A percentile compares a stretch with the other conserved stretches of the same genome.
These are phyloP conservation scores for Pulicaria dysenterica DNA, from an alignment of 129 eudicot genomes.

Conservation along the genomic window DNA sequence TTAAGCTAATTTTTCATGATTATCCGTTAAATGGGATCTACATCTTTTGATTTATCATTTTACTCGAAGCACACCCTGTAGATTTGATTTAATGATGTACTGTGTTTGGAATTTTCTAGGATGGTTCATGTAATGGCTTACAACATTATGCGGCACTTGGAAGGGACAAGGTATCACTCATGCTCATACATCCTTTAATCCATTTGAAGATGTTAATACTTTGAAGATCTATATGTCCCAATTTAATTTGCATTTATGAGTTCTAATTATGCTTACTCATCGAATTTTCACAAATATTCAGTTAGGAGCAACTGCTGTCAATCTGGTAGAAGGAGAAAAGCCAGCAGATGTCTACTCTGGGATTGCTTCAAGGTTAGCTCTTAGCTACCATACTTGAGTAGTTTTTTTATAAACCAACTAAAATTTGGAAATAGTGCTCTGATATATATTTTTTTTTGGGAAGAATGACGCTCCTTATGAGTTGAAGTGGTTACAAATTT, in stretches of 20 bases:
- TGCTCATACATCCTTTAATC: neutral
- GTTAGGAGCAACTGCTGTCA: constrained; percentile 97
- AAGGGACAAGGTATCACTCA: constrained; percentile 76
- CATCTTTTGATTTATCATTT: too few relatives aligned
- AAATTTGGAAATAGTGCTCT: neutral
- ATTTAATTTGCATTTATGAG: neutral
- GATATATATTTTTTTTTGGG: too few relatives aligned
- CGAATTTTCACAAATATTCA: constrained; percentile 20
- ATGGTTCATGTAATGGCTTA: constrained; percentile 95
- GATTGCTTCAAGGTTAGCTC: constrained; percentile 79
- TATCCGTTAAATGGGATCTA: too few relatives aligned
- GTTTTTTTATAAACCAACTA: constrained; percentile 1
- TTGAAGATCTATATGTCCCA: neutral
- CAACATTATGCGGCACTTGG: constrained; percentile 99
- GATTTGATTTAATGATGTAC: neutral
- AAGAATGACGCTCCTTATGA: neutral
- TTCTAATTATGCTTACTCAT: neutral
- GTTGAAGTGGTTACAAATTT: constrained; percentile 2
- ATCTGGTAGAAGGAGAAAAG: constrained; percentile 87
- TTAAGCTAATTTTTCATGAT: too few relatives aligned
- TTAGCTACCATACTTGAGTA: neutral
- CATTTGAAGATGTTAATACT: neutral
- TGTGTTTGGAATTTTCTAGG: constrained; percentile 44
- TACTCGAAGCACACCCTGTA: too few relatives aligned
- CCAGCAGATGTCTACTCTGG: constrained; percentile 98